phyloP scores from a whole-genome alignment of 106 monocot genomes.

The Dendrobium chrysotoxum region DNA sequence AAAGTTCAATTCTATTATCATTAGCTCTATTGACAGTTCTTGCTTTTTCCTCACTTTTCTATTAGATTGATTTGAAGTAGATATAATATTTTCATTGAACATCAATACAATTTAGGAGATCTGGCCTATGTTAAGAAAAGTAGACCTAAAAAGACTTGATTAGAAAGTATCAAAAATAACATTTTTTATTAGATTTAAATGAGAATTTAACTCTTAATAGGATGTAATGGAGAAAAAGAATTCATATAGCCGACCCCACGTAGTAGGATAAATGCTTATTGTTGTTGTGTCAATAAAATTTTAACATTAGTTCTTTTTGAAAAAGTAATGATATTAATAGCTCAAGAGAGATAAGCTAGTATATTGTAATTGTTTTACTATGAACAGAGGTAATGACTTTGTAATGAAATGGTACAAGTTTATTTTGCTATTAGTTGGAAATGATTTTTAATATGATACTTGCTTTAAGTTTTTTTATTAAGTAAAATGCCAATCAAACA shows the following conservation, averaged over 20 bases:
- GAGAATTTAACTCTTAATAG: too few species aligned
- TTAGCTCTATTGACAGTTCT: slow-evolving; percentile 1
- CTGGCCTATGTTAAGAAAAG: too few species aligned
- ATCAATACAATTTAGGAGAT: background rate
- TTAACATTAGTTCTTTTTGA: background rate
- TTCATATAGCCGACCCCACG: too few species aligned
- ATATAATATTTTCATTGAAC: background rate
- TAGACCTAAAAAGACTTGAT: too few species aligned
- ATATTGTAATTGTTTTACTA: background rate
- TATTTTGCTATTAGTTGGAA: background rate
- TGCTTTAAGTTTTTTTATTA: background rate
- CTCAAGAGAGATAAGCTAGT: background rate
- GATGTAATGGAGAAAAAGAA: too few species aligned
- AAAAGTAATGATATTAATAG: background rate
- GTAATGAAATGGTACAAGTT: background rate
- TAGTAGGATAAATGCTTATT: too few species aligned
- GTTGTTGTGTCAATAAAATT: background rate
- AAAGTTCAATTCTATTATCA: background rate
- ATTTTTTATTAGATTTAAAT: too few species aligned
- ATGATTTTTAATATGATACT: background rate
- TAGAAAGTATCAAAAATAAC: too few species aligned
- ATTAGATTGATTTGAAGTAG: background rate
- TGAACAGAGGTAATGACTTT: background rate
- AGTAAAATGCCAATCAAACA: too few species aligned
- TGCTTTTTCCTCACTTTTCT: background rate